Evolutionary conservation across 768 basidiomycete genomes (phyloP).

Genomic region (Favolaschia claudopus): DNA sequence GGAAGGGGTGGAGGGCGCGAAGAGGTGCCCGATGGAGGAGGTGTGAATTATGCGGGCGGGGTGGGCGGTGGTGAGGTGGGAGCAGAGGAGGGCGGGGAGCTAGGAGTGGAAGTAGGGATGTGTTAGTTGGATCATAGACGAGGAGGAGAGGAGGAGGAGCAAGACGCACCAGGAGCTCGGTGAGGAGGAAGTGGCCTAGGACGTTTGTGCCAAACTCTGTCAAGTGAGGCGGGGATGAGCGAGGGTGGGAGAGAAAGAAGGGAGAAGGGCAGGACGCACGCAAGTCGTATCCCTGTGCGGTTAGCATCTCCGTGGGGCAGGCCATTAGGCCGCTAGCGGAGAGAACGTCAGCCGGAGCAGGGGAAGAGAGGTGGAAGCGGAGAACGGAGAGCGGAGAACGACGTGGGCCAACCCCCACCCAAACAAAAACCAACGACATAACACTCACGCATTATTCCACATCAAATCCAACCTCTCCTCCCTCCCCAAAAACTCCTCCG

Average conservation of each 20-base stretch:
- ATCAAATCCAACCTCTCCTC: conserved; percentile 30
- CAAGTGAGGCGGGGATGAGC: no score
- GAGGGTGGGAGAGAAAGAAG: background rate
- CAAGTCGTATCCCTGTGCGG: conserved; percentile 32
- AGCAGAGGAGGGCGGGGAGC: background rate
- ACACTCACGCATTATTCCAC: conserved; percentile 33
- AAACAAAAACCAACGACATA: background rate
- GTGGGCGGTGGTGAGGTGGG: conserved; percentile 1
- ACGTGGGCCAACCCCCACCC: no score
- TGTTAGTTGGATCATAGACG: background rate
- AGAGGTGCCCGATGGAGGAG: conserved; percentile 15
- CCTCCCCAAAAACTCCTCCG: conserved; percentile 11
- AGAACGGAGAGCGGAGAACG: no score
- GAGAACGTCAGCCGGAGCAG: background rate
- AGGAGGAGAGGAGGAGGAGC: conserved; percentile 9
- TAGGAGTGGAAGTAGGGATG: no score
- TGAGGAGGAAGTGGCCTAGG: conserved; percentile 27
- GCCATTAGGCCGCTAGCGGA: conserved; percentile 31
- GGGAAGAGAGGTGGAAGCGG: background rate
- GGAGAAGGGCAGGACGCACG: background rate
- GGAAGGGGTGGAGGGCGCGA: background rate
- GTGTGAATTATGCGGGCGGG: conserved; percentile 33
- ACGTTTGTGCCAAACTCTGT: conserved; percentile 23
- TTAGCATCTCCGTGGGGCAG: conserved; percentile 28
- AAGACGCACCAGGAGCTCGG: conserved; percentile 31